Evolutionary conservation across 371 early-diverging fungal genomes (phyloP).

Genomic region (Nematocida ironsii): DNA sequence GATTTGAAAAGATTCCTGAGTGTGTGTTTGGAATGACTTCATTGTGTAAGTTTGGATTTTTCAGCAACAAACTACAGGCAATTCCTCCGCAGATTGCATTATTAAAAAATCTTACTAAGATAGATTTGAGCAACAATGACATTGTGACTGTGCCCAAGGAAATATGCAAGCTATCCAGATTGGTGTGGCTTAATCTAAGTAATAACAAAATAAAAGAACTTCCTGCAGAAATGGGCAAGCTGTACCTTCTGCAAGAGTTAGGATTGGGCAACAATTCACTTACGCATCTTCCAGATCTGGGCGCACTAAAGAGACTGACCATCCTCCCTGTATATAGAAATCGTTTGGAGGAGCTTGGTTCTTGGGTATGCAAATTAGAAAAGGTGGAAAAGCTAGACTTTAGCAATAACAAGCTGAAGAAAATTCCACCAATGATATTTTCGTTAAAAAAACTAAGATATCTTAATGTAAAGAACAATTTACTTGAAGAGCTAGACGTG

Average conservation of each 20-base stretch:
- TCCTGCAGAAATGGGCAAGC: slow-evolving; percentile 71
- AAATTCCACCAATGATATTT: slow-evolving; percentile 62
- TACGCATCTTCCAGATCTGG: slow-evolving; percentile 71
- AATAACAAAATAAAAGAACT: slow-evolving; percentile 72
- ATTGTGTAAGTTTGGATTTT: slow-evolving; percentile 73
- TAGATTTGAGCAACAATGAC: slow-evolving; percentile 74
- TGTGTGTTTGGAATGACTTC: slow-evolving; percentile 70
- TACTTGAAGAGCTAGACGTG: slow-evolving; percentile 59
- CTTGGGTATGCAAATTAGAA: slow-evolving; percentile 55
- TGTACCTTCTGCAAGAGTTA: slow-evolving; percentile 73
- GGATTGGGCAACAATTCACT: slow-evolving; percentile 75
- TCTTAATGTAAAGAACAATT: slow-evolving; percentile 68
- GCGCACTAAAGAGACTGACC: slow-evolving; percentile 62
- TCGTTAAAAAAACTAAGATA: slow-evolving; percentile 61
- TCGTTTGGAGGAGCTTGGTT: slow-evolving; percentile 56
- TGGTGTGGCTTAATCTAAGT: slow-evolving; percentile 75
- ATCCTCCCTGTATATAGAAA: slow-evolving; percentile 70
- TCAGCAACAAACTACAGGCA: slow-evolving; percentile 71
- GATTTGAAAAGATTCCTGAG: slow-evolving; percentile 69
- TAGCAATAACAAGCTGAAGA: slow-evolving; percentile 66
- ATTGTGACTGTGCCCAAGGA: slow-evolving; percentile 71
- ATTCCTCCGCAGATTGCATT: slow-evolving; percentile 68
- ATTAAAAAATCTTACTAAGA: slow-evolving; percentile 70
- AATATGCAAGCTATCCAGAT: slow-evolving; percentile 71
- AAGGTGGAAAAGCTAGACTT: slow-evolving; percentile 70